Evolutionary conservation across 108 stramenopile genomes (phyloP).

Genomic region (Cyclostephanos tholiformis): DNA sequence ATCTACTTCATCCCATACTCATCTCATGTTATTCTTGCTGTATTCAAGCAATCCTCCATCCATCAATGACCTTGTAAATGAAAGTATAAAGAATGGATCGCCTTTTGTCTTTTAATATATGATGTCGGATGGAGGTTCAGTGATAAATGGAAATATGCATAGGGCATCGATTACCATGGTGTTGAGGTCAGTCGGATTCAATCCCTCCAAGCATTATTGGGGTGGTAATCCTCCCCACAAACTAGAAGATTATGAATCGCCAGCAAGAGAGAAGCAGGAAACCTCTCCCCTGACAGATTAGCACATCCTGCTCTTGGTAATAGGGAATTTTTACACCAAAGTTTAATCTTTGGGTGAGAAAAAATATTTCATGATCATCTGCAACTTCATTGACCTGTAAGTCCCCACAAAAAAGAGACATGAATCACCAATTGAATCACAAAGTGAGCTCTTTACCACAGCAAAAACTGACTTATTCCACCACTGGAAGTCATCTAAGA

Average conservation of each 20-base stretch:
- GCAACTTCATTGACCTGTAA: too few relatives aligned
- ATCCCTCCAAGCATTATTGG: slow-evolving; percentile 15
- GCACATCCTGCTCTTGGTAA: neutral
- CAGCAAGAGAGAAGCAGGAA: slow-evolving; percentile 8
- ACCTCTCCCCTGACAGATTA: slow-evolving; percentile 6
- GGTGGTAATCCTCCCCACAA: slow-evolving; percentile 4
- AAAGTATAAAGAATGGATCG: slow-evolving; percentile 28
- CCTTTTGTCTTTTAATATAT: slow-evolving; percentile 41
- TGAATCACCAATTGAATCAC: too few relatives aligned
- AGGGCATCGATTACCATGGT: slow-evolving; percentile 36
- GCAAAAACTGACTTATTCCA: too few relatives aligned
- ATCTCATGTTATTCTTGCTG: slow-evolving; percentile 12
- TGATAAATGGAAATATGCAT: too few relatives aligned
- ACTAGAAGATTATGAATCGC: slow-evolving; percentile 31
- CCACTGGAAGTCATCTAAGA: too few relatives aligned
- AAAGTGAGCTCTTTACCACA: too few relatives aligned
- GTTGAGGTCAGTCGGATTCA: slow-evolving; percentile 13
- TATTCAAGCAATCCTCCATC: slow-evolving; percentile 24
- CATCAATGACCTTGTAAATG: slow-evolving; percentile 31
- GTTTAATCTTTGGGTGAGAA: neutral
- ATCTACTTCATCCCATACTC: slow-evolving; percentile 46
- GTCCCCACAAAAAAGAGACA: too few relatives aligned
- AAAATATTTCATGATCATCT: too few relatives aligned
- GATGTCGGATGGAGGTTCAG: slow-evolving; percentile 22
- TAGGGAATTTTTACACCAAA: too few relatives aligned